These are phyloP conservation scores for Fraxinus sp. DNA, from an alignment of 305 asterid species.

Conservation along the genomic window DNA sequence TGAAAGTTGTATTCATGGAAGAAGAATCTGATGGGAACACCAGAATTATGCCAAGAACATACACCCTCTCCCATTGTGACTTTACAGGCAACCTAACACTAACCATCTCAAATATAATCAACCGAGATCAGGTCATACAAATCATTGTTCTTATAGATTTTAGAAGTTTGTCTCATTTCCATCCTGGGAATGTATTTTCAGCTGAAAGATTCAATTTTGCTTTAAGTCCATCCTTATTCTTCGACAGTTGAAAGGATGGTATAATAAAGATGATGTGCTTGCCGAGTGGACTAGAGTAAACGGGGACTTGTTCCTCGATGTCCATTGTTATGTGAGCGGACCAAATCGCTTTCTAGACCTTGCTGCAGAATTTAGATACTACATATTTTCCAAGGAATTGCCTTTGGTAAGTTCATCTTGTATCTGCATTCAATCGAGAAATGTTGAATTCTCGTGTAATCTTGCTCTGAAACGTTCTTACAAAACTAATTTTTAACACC, in stretches of 20 bases:
- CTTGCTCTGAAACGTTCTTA: not conserved
- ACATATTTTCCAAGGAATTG: constrained; percentile 87
- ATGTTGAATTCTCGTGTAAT: not conserved
- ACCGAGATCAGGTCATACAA: constrained; percentile 58
- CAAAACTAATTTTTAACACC: not conserved
- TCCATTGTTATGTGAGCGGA: constrained; percentile 88
- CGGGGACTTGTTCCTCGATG: constrained; percentile 66
- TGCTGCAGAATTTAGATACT: constrained; percentile 80
- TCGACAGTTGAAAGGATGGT: constrained; percentile 83
- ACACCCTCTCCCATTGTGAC: constrained; percentile 90
- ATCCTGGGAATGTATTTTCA: not conserved
- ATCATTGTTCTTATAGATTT: not conserved
- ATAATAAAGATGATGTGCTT: constrained; percentile 83
- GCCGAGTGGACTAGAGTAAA: constrained; percentile 86
- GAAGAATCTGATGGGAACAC: constrained; percentile 40
- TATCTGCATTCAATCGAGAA: not conserved
- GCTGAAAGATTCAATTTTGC: not conserved
- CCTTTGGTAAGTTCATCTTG: constrained; percentile 59
- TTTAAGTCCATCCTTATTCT: not conserved
- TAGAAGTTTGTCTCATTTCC: not conserved
- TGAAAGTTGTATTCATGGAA: constrained; percentile 63
- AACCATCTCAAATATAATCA: constrained; percentile 73
- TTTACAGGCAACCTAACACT: constrained; percentile 81
- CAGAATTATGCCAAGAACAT: constrained; percentile 68
- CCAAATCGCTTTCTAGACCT: constrained; percentile 61